phyloP scores from a whole-genome alignment of 2,329 filamentous ascomycete genomes.

The Calonectria ilicicola region DNA sequence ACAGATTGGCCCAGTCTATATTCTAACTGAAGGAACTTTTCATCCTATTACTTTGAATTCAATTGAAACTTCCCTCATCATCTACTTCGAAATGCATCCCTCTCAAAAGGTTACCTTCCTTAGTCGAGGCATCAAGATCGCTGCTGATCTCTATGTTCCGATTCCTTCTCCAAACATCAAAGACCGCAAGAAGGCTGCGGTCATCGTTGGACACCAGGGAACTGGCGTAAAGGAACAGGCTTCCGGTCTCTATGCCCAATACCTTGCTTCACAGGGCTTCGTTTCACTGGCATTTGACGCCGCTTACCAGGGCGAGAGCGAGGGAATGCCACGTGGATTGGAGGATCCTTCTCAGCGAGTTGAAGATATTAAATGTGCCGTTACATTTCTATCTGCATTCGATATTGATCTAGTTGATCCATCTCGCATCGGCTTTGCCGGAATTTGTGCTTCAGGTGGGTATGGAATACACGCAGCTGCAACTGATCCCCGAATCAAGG shows the following conservation, averaged over 20 bases:
- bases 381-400: conserved; percentile 45
- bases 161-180: neutral
- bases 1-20: no score
- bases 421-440: conserved; percentile 37
- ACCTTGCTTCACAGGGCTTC: conserved; percentile 47
- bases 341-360: conserved; percentile 55
- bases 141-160: neutral
- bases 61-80: no score
- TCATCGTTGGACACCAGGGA: conserved; percentile 47
- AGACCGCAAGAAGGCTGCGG: neutral
- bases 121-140: neutral
- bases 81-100: neutral
- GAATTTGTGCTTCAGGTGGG: conserved; percentile 53
- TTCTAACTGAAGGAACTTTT: no score
- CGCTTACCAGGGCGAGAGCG: conserved; percentile 50
- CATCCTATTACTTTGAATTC: no score
- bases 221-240: conserved; percentile 53
- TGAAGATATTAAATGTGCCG: conserved; percentile 50
- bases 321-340: conserved; percentile 48
- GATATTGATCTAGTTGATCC: conserved; percentile 39
- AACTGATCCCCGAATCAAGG: conserved; percentile 49
- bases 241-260: conserved; percentile 44
- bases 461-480: conserved; percentile 50
- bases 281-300: conserved; percentile 50
- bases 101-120: neutral